Evolutionary conservation across 306 rosid genomes (phyloP).

Genomic region (Mimosa pudica): DNA sequence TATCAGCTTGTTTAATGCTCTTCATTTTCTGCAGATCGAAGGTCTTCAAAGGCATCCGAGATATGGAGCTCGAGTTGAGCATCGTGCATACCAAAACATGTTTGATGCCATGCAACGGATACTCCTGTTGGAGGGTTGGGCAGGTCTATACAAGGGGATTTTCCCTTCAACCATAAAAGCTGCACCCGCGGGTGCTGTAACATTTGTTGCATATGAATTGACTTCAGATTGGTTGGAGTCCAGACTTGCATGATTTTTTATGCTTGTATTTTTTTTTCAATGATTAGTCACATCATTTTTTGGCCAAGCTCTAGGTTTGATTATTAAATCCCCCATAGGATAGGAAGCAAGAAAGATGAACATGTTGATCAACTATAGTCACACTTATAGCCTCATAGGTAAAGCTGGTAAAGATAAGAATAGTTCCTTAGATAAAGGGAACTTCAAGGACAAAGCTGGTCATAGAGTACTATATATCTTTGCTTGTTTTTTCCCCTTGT

Average conservation of each 20-base stretch:
- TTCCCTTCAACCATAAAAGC: constrained; percentile 89
- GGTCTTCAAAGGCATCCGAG: constrained; percentile 92
- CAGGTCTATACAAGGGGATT: constrained; percentile 90
- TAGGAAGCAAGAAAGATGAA: constrained; percentile 28
- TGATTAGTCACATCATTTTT: constrained; percentile 36
- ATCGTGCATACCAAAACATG: constrained; percentile 72
- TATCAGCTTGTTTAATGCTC: background rate
- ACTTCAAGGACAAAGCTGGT: constrained; percentile 2
- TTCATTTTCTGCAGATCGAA: constrained; percentile 60
- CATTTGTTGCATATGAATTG: constrained; percentile 88
- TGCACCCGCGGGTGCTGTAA: constrained; percentile 93
- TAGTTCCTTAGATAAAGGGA: constrained; percentile 6
- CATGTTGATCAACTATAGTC: background rate
- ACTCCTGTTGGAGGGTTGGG: constrained; percentile 65
- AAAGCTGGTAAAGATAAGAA: background rate
- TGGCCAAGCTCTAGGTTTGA: background rate
- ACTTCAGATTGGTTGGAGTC: constrained; percentile 78
- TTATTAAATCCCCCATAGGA: constrained; percentile 32
- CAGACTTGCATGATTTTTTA: constrained; percentile 43
- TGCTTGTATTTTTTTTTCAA: background rate
- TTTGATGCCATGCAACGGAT: constrained; percentile 71
- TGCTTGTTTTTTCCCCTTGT: background rate
- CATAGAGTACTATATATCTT: background rate
- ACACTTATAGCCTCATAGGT: constrained; percentile 5
- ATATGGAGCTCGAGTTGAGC: constrained; percentile 86